phyloP scores from a whole-genome alignment of 2,329 filamentous ascomycete species.

The Parastagonospora nodorum region DNA sequence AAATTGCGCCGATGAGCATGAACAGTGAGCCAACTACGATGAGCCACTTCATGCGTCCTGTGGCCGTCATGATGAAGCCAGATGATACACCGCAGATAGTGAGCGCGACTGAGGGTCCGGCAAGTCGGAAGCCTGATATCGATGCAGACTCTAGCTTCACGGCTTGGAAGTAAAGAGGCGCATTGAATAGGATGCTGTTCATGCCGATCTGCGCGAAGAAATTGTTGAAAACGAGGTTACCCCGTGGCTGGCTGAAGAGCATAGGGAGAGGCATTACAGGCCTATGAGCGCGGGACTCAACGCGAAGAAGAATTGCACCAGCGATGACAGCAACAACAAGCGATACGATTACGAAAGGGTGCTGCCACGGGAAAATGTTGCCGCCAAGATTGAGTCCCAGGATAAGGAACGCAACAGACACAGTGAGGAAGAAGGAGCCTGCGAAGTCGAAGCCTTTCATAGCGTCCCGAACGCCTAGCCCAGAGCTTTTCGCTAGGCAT shows the following conservation, averaged over 20 bases:
- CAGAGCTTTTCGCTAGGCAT: constrained; percentile 49
- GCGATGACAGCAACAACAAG: constrained; percentile 49
- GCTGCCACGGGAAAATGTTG: constrained; percentile 57
- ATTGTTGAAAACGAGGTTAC: constrained; percentile 57
- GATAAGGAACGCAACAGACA: constrained; percentile 55
- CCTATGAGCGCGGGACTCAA: constrained; percentile 44
- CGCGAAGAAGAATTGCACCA: constrained; percentile 48
- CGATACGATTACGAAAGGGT: constrained; percentile 56
- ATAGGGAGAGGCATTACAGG: constrained; percentile 58
- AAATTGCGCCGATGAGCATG: constrained; percentile 45
- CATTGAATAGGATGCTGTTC: constrained; percentile 69
- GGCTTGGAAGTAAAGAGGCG: constrained; percentile 68
- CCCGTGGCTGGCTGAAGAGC: constrained; percentile 53
- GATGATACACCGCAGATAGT: constrained; percentile 49
- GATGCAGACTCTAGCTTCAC: constrained; percentile 65
- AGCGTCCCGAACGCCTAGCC: constrained; percentile 48
- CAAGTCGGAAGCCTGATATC: constrained; percentile 72
- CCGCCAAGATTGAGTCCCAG: constrained; percentile 59
- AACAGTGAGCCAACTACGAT: constrained; percentile 46
- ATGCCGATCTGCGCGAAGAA: constrained; percentile 57
- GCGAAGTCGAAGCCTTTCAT: constrained; percentile 56
- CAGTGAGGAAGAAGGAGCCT: constrained; percentile 54
- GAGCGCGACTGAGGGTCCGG: constrained; percentile 63
- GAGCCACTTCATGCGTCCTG: constrained; percentile 50
- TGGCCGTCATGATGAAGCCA: constrained; percentile 52